Conservation (phyloP, 2,329 filamentous ascomycete species). For the Thermomyces lanuginosus region DNA sequence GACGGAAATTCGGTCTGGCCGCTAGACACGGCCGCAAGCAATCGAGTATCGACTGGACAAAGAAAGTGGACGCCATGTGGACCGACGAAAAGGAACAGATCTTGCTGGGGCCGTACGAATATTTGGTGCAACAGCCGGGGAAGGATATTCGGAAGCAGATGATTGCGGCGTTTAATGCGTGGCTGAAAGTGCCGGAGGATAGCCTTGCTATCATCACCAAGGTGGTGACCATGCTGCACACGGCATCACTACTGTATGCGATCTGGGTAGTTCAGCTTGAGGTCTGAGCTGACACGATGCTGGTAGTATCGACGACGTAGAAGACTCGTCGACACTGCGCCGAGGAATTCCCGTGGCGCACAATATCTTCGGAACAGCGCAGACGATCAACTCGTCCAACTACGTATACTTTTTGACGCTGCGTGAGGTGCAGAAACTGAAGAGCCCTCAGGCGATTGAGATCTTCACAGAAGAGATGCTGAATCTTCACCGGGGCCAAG, state of each 20-base stretch:
- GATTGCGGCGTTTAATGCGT: conserved; percentile 30
- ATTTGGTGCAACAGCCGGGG: conserved; percentile 28
- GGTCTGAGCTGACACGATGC: not conserved
- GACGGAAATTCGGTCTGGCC: conserved; percentile 12
- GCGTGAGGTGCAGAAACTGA: conserved; percentile 26
- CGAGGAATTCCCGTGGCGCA: conserved; percentile 34
- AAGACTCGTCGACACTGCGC: conserved; percentile 33
- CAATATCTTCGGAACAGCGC: conserved; percentile 33
- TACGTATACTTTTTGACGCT: conserved; percentile 33
- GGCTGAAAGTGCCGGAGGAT: conserved; percentile 26
- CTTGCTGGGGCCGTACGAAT: conserved; percentile 30
- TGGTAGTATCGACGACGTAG: conserved; percentile 32
- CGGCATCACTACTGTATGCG: conserved; percentile 27
- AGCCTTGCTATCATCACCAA: conserved; percentile 28
- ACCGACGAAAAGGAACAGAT: conserved; percentile 27
- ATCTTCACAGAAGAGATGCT: conserved; percentile 31
- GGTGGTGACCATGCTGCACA: conserved; percentile 31
- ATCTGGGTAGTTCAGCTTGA: not conserved
- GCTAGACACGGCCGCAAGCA: conserved; percentile 18
- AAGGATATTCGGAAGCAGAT: conserved; percentile 30
- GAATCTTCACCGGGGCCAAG: conserved; percentile 32
- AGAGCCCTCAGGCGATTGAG: conserved; percentile 24
- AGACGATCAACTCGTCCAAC: conserved; percentile 38
- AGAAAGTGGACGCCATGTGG: conserved; percentile 23
- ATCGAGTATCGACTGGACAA: conserved; percentile 24